Conservation (phyloP, 495 filamentous ascomycete genomes). For the Daldinia bambusicola region DNA sequence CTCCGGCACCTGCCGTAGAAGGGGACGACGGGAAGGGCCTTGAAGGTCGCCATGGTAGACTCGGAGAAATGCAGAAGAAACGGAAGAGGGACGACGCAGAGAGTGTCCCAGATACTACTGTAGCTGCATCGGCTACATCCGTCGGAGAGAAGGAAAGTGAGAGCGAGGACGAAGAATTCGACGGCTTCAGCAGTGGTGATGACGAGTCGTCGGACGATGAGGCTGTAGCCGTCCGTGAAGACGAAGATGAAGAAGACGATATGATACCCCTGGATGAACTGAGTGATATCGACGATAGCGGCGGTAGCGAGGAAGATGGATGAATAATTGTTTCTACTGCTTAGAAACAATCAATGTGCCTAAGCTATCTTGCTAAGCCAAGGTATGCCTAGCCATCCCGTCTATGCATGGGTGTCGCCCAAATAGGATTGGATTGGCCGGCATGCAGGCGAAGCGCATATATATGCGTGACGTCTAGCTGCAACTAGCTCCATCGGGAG, state of each 20-base stretch:
- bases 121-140: slow-evolving; percentile 45
- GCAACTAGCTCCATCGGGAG: not conserved
- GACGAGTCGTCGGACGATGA: slow-evolving; percentile 52
- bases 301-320: slow-evolving; percentile 48
- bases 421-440: not conserved
- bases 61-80: slow-evolving; percentile 69
- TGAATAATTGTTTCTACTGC: slow-evolving; percentile 27
- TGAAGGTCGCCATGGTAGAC: slow-evolving; percentile 64
- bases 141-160: slow-evolving; percentile 36
- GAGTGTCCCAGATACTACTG: slow-evolving; percentile 49
- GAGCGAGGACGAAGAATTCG: slow-evolving; percentile 55
- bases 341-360: slow-evolving; percentile 9
- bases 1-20: slow-evolving; percentile 74
- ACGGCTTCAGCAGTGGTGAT: slow-evolving; percentile 61
- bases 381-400: not conserved
- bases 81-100: slow-evolving; percentile 65
- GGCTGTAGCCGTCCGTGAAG: slow-evolving; percentile 49
- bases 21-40: slow-evolving; percentile 65
- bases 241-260: slow-evolving; percentile 60
- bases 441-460: not conserved
- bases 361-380: not conserved
- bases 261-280: slow-evolving; percentile 64
- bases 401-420: not conserved
- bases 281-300: slow-evolving; percentile 60
- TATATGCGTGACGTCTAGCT: not conserved